A percentile compares a stretch with the other conserved stretches of the same genome.
phyloP scores from a whole-genome alignment of 108 stramenopile genomes.

The Fragilariopsis cylindrus region DNA sequence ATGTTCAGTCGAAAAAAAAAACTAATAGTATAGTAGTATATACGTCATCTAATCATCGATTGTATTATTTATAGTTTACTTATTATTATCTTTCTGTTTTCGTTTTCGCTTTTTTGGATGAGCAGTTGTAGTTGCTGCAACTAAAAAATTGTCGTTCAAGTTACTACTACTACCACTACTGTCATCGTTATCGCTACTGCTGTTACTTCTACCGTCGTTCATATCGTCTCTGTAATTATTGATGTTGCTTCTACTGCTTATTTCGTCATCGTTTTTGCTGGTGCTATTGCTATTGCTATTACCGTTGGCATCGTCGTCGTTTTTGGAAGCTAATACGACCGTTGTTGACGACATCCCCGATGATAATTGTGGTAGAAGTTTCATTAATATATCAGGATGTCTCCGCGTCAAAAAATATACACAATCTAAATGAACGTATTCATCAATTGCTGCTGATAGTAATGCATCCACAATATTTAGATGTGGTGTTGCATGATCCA shows the following conservation, averaged over 20 bases:
- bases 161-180: too few species aligned
- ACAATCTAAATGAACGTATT: too few species aligned
- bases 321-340: constrained; percentile 77
- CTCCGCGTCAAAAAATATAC: too few species aligned
- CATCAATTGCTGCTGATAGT: constrained; percentile 10
- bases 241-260: constrained; percentile 9
- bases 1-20: too few species aligned
- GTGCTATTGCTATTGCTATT: neutral
- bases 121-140: neutral
- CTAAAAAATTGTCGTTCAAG: too few species aligned
- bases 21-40: neutral
- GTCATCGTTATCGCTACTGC: neutral
- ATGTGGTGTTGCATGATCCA: constrained; percentile 18
- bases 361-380: constrained; percentile 15
- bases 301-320: constrained; percentile 58
- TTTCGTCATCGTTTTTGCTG: neutral
- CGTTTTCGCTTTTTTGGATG: neutral
- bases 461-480: constrained; percentile 15
- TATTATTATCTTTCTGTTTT: neutral
- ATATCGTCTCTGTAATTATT: neutral
- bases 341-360: constrained; percentile 43
- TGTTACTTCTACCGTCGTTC: neutral
- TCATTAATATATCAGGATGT: neutral
- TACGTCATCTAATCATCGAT: neutral
- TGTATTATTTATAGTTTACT: neutral